Conservation (phyloP, 805 yeast genomes). For the Lachancea mirantina region DNA sequence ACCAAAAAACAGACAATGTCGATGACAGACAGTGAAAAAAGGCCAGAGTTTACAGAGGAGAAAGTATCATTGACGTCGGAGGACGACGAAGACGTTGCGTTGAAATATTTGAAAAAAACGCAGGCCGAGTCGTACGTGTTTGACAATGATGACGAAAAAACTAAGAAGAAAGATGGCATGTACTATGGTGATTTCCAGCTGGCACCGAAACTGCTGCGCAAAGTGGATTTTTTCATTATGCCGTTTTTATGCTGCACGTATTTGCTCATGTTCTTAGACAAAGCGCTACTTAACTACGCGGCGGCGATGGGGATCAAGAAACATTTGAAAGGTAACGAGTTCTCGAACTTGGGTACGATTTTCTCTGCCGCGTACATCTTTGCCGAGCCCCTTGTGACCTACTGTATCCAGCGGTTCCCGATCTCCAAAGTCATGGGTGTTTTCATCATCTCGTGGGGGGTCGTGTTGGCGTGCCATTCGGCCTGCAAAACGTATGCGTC, state of each 20-base stretch:
- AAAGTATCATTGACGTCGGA: background rate
- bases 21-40: background rate
- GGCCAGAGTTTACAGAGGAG: background rate
- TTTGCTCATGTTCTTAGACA: slow-evolving; percentile 52
- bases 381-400: slow-evolving; percentile 45
- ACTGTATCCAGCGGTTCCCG: slow-evolving; percentile 45
- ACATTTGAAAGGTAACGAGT: slow-evolving; percentile 42
- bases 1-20: too few species aligned
- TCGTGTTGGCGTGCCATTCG: slow-evolving; percentile 44
- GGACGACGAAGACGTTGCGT: slow-evolving; percentile 22
- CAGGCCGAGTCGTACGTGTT: slow-evolving; percentile 13
- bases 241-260: slow-evolving; percentile 47
- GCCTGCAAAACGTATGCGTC: slow-evolving; percentile 47
- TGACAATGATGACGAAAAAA: slow-evolving; percentile 7
- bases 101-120: slow-evolving; percentile 16
- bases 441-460: slow-evolving; percentile 48
- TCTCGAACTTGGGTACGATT: slow-evolving; percentile 46
- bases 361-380: slow-evolving; percentile 48
- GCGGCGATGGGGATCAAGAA: slow-evolving; percentile 57
- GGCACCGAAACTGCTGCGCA: slow-evolving; percentile 23
- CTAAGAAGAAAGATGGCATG: slow-evolving; percentile 4
- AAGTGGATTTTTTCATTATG: slow-evolving; percentile 43
- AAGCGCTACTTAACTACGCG: slow-evolving; percentile 52
- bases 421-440: slow-evolving; percentile 43
- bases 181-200: slow-evolving; percentile 24